These are phyloP conservation scores for Inga laurina DNA, from an alignment of 306 rosid species.

Conservation along the genomic window DNA sequence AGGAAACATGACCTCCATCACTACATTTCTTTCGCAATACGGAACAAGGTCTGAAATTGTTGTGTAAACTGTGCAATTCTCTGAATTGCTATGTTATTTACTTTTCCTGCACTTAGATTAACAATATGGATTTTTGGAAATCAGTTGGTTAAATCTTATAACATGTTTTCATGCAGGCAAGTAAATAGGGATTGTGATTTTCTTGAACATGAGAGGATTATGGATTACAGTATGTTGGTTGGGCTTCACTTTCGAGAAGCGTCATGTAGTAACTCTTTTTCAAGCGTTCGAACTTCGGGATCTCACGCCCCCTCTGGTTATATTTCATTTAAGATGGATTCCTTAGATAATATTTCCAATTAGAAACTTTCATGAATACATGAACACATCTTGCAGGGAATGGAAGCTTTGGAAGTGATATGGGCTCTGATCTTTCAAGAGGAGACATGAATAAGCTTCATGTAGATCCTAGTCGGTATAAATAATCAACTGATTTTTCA, in stretches of 20 bases:
- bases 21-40: background rate
- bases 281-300: background rate
- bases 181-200: constrained; percentile 91
- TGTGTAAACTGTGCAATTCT: background rate
- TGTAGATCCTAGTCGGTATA: constrained; percentile 63
- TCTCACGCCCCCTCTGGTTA: constrained; percentile 34
- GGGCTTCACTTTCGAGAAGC: constrained; percentile 87
- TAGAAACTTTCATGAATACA: constrained; percentile 5
- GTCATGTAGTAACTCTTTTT: constrained; percentile 36
- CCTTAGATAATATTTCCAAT: background rate
- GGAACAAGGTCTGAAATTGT: background rate
- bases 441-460: constrained; percentile 47
- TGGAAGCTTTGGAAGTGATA: constrained; percentile 32
- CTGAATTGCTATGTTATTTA: background rate
- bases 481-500: constrained; percentile 10
- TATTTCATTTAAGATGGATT: constrained; percentile 14
- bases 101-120: constrained; percentile 1
- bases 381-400: constrained; percentile 38
- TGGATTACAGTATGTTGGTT: constrained; percentile 95
- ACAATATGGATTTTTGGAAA: constrained; percentile 4
- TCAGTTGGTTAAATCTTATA: constrained; percentile 6
- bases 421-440: constrained; percentile 44
- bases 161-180: constrained; percentile 66
- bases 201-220: constrained; percentile 91
- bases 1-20: background rate